Conservation (phyloP, 352 stramenopile genomes). For the Phytophthora hybrid region DNA sequence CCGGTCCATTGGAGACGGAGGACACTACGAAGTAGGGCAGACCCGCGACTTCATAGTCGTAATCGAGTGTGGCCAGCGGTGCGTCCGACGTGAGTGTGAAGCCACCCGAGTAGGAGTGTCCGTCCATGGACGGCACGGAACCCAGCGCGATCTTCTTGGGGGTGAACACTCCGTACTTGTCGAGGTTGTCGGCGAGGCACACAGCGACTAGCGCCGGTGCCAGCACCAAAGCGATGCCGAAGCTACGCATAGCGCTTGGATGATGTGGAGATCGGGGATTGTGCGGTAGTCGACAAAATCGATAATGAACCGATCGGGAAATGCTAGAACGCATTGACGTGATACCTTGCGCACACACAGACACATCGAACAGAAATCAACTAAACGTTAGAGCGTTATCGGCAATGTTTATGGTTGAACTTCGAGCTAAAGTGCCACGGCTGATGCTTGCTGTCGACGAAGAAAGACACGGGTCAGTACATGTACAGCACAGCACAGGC, state of each 20-base stretch:
- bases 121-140: slow-evolving; percentile 20
- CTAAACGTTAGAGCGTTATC: too few species aligned
- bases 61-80: too few species aligned
- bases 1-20: too few species aligned
- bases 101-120: slow-evolving; percentile 16
- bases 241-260: slow-evolving; percentile 12
- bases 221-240: slow-evolving; percentile 11
- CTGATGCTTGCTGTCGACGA: slow-evolving; percentile 4
- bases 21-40: too few species aligned
- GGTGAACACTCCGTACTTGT: slow-evolving; percentile 32
- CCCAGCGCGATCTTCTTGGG: slow-evolving; percentile 39
- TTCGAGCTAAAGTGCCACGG: slow-evolving; percentile 13
- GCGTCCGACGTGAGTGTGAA: slow-evolving; percentile 31
- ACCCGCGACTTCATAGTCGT: too few species aligned
- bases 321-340: too few species aligned
- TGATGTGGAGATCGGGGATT: background rate
- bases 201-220: slow-evolving; percentile 7
- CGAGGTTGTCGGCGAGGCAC: slow-evolving; percentile 20
- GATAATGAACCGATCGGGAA: slow-evolving; percentile 35
- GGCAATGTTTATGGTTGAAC: background rate
- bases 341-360: too few species aligned
- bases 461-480: too few species aligned
- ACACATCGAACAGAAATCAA: too few species aligned
- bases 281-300: slow-evolving; percentile 12
- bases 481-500: too few species aligned